Base-by-base conservation (phyloP, 148 eudicot species). In the Mesembryanthemum crystallinum region DNA sequence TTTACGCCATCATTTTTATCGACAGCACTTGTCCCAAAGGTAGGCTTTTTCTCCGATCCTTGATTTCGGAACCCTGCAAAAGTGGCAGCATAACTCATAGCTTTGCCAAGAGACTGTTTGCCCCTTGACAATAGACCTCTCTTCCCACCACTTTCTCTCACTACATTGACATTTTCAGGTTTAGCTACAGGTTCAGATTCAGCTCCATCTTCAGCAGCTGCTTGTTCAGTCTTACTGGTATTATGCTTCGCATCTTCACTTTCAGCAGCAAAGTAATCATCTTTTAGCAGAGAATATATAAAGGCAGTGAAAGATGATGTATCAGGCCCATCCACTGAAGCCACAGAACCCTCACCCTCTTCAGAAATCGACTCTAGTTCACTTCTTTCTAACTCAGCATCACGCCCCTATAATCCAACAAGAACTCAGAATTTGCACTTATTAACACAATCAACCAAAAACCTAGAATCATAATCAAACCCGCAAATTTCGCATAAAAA, bases 271-370 rank as follows among this genome's bases (percentile, higher is more conserved):
- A 81, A 81, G 78, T 81, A 81, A 35, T 81, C 81, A 73, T 81
- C 84, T 68, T 81, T 81, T 61, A 95, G 58, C 8, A 95, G 73
- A 25, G 97, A 89, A 76, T 80, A 86, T 3, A 95, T 84, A 71
- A 95, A 95, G 43, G 98, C 98, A 25, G 96, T 67, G 72, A 94
- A 94, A 35, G 98, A 95, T 63, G 98, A 92, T 24, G 98, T 95
- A 86, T 95, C 98, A 15, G 98, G 98, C 73, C 93, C 98, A 5
- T 83, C 88, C 45, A 70, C 83, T 66, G 87, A 79, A 64, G 67
- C 83, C 59, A 45, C 76, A 52, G 85, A 71, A 58, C 79, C 80
- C 23, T 59, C 77, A 24, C 51, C 79, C 67, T 88, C 97, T 76
- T 89, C 89, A 51, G 84, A 51, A 78, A 58, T 77, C 45, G 88